Conservation (phyloP, 805 yeast species). For the Torulaspora gathmanii region DNA sequence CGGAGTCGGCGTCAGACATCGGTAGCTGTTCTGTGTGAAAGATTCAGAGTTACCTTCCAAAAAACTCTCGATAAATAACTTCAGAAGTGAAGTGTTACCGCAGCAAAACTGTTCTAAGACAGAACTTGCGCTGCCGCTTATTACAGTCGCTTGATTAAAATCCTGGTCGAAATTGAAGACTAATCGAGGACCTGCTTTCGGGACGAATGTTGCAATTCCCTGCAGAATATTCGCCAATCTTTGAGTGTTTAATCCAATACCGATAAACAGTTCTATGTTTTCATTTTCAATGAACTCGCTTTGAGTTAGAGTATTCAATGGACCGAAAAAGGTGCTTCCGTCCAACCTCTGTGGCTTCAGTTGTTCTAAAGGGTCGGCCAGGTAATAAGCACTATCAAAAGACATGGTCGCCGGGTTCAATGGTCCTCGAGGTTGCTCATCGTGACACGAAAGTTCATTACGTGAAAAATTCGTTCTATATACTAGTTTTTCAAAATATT, state of each 20-base stretch:
- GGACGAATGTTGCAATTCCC: not conserved
- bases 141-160: slow-evolving; percentile 29
- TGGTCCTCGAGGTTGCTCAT: not conserved
- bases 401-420: slow-evolving; percentile 3
- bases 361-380: slow-evolving; percentile 15
- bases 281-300: slow-evolving; percentile 36
- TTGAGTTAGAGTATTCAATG: slow-evolving; percentile 41
- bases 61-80: slow-evolving; percentile 10
- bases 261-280: slow-evolving; percentile 39
- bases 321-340: slow-evolving; percentile 44
- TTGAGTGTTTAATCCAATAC: slow-evolving; percentile 35
- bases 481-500: slow-evolving; percentile 4
- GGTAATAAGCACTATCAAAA: slow-evolving; percentile 11
- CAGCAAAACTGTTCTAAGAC: slow-evolving; percentile 23
- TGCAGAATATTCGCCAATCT: slow-evolving; percentile 29
- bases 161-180: slow-evolving; percentile 37
- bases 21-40: not conserved
- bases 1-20: slow-evolving; percentile 16
- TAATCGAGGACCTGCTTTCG: slow-evolving; percentile 27
- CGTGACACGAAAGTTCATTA: not conserved
- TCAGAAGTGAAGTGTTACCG: slow-evolving; percentile 23
- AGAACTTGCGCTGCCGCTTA: slow-evolving; percentile 21
- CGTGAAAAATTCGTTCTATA: slow-evolving; percentile 6
- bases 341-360: slow-evolving; percentile 40
- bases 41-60: not conserved